A percentile compares a stretch with the other conserved stretches of the same genome.
phyloP scores from a whole-genome alignment of 176 grass and related monocot genomes.

The Phoenix dactylifera region DNA sequence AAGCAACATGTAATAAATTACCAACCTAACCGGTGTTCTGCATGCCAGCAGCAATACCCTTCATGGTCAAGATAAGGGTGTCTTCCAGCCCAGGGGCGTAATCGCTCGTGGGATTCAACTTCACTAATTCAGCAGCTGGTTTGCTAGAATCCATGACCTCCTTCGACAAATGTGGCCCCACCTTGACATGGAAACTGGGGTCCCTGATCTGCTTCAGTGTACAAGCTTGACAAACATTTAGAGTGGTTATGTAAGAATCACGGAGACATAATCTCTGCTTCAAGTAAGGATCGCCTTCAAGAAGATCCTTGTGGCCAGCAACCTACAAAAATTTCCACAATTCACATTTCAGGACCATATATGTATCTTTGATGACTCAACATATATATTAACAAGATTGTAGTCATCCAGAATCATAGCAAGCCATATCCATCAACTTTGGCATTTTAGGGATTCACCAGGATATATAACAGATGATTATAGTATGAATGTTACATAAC shows the following conservation, averaged over 20 bases:
- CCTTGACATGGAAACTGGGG: slow-evolving; percentile 23
- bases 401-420: too few species aligned
- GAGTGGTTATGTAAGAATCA: slow-evolving; percentile 62
- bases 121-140: slow-evolving; percentile 36
- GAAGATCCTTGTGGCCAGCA: slow-evolving; percentile 46
- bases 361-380: too few species aligned
- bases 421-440: too few species aligned
- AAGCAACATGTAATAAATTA: neutral
- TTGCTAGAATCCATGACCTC: slow-evolving; percentile 26
- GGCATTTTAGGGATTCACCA: too few species aligned
- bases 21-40: slow-evolving; percentile 54
- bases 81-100: slow-evolving; percentile 67
- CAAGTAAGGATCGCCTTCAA: slow-evolving; percentile 48
- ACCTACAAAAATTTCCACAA: slow-evolving; percentile 24
- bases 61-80: slow-evolving; percentile 82
- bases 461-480: too few species aligned
- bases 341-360: too few species aligned
- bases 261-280: slow-evolving; percentile 58
- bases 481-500: too few species aligned
- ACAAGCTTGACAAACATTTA: slow-evolving; percentile 69
- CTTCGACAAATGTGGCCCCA: slow-evolving; percentile 27
- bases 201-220: slow-evolving; percentile 53
- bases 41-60: slow-evolving; percentile 65
- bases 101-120: slow-evolving; percentile 52
- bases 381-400: too few species aligned